Conservation (phyloP, 2,329 filamentous ascomycete species). For the Zarea fungicola region DNA sequence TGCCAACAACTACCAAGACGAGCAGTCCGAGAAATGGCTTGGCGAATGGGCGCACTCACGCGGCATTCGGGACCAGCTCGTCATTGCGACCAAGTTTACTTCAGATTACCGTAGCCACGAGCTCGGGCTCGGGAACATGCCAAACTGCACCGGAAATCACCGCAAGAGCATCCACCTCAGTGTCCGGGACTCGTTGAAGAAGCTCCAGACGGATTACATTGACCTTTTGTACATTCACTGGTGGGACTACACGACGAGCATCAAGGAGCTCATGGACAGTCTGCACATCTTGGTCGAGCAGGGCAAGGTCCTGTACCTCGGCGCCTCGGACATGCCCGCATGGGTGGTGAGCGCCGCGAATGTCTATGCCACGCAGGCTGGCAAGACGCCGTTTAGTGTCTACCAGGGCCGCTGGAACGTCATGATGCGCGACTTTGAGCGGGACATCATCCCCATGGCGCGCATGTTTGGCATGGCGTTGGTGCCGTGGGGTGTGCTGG, state of each 20-base stretch:
- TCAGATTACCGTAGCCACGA: background rate
- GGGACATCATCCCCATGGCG: conserved; percentile 28
- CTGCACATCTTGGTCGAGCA: conserved; percentile 21
- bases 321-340: conserved; percentile 25
- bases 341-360: conserved; percentile 27
- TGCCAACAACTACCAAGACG: conserved; percentile 60
- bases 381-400: conserved; percentile 22
- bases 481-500: too few species aligned
- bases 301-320: conserved; percentile 27
- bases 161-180: conserved; percentile 55
- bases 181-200: conserved; percentile 50
- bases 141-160: conserved; percentile 55
- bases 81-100: conserved; percentile 67
- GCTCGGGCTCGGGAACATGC: background rate
- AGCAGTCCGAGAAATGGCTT: conserved; percentile 59
- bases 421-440: conserved; percentile 23
- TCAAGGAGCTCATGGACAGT: conserved; percentile 21
- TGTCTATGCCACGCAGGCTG: conserved; percentile 21
- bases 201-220: conserved; percentile 63
- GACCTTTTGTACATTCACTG: conserved; percentile 61
- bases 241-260: conserved; percentile 59
- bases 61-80: conserved; percentile 59
- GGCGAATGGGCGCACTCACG: conserved; percentile 65
- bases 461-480: background rate
- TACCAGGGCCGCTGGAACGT: conserved; percentile 28